Base-by-base conservation (phyloP, 2,329 filamentous ascomycete genomes). In the Tolypocladium tropicale region DNA sequence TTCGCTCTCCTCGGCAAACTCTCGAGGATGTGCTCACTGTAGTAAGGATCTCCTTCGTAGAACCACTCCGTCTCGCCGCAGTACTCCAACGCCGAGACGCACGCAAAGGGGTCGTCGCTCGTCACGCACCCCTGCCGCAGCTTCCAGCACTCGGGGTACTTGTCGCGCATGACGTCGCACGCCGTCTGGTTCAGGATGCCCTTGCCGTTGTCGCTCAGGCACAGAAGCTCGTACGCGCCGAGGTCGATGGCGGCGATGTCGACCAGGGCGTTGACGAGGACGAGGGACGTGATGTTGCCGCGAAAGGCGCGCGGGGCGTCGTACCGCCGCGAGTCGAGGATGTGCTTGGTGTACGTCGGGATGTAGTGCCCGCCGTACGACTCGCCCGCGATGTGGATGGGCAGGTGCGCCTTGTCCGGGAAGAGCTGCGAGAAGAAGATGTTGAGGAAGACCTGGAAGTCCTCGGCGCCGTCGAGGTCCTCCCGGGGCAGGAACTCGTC, bases 391-490 rank as follows among this genome's bases (percentile, higher is more conserved):
- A 79, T 71, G 51, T 77, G 72, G 36, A 79, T 69, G 9, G 72
- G 67, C 4, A 65, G 62, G 1, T 68, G 53, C 39, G 60, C 58
- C 30, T 73, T 61, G 14, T 72, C 62, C 0, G 76, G 76, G 55
- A 78, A 78, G 5, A 54, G 52, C 2, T 75, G 69, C 30, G 64
- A 69, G 16, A 74, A 67, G 57, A 78, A 78, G 5, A 77, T 61
- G 58, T 77, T 74, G 49, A 79, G 63, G 59, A 78, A 78, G 46
- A 71, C 64, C 59, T 78, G 72, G 68, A 78, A 74, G 62, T 78
- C 76, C 53, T 70, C 66, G 3, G 75, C 56, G 14, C 30, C 43
- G 1, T 72, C 69, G 39, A 72, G 70, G 10, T 76, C 77, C 11
- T 23, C 34, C 18, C 21, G 16, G 16, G 54, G 43, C 14, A 55